A percentile compares a stretch with the other conserved stretches of the same genome.
phyloP scores from a whole-genome alignment of 192 early-diverging fungal species.

The Pilobolus umbonatus region DNA sequence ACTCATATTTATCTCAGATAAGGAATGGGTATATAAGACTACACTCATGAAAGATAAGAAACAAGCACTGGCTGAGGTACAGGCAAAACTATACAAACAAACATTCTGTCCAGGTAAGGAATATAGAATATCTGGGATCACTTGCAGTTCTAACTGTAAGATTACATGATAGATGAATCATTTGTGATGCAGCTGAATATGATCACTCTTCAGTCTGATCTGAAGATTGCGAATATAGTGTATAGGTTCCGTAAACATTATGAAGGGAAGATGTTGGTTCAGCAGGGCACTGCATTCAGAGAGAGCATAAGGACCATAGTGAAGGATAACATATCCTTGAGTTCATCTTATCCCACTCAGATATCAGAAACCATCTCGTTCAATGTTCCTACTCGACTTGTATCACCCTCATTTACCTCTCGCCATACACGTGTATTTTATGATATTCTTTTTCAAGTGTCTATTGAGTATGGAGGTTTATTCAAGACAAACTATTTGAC shows the following conservation, averaged over 20 bases:
- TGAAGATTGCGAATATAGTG: slow-evolving; percentile 17
- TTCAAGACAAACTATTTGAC: slow-evolving; percentile 28
- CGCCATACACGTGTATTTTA: slow-evolving; percentile 41
- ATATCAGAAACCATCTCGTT: slow-evolving; percentile 21
- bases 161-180: slow-evolving; percentile 18
- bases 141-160: not conserved
- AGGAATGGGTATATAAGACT: slow-evolving; percentile 29
- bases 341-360: not conserved
- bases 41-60: slow-evolving; percentile 28
- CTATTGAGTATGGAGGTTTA: slow-evolving; percentile 28
- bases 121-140: too few relatives aligned
- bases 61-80: slow-evolving; percentile 18
- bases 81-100: slow-evolving; percentile 32
- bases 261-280: slow-evolving; percentile 39
- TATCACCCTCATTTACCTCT: slow-evolving; percentile 36
- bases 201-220: slow-evolving; percentile 13
- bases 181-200: slow-evolving; percentile 30
- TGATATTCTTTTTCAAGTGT: slow-evolving; percentile 30
- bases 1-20: too few relatives aligned
- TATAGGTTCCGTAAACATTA: slow-evolving; percentile 43
- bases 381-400: slow-evolving; percentile 36
- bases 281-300: slow-evolving; percentile 35
- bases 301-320: slow-evolving; percentile 33
- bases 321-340: slow-evolving; percentile 5
- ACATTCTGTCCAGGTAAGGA: slow-evolving; percentile 36